These are phyloP conservation scores for Crithidia fasciculata DNA, from an alignment of 208 protist species.

Conservation along the genomic window DNA sequence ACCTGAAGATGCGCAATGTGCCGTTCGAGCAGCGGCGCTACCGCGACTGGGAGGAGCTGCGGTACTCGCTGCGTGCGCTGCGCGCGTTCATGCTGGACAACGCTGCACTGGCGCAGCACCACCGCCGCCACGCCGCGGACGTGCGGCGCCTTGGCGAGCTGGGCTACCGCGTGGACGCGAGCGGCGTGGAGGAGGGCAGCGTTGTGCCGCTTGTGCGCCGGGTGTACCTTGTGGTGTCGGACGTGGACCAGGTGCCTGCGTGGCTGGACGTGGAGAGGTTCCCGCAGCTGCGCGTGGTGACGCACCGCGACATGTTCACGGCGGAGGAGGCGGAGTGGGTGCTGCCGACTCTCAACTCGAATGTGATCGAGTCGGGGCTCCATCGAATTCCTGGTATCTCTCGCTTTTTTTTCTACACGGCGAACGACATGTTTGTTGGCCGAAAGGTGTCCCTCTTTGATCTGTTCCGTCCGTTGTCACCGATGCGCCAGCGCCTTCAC, in stretches of 20 bases:
- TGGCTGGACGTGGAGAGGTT: conserved; percentile 47
- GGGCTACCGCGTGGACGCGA: conserved; percentile 30
- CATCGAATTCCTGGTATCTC: conserved; percentile 50
- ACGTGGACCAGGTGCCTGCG: conserved; percentile 42
- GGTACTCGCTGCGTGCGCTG: conserved; percentile 54
- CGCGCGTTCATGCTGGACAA: conserved; percentile 32
- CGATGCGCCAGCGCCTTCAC: conserved; percentile 6
- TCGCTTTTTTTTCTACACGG: conserved; percentile 56
- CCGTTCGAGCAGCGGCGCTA: conserved; percentile 31
- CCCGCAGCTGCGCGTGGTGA: conserved; percentile 41
- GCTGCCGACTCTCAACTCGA: conserved; percentile 50
- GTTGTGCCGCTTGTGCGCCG: conserved; percentile 33
- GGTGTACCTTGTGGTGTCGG: conserved; percentile 46
- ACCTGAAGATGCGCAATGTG: conserved; percentile 35
- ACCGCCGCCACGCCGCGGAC: conserved; percentile 23
- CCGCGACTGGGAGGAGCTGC: conserved; percentile 65
- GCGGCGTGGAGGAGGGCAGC: conserved; percentile 17
- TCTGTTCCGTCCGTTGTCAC: conserved; percentile 51
- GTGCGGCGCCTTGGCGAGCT: conserved; percentile 28
- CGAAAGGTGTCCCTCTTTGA: conserved; percentile 48
- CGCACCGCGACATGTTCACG: conserved; percentile 43
- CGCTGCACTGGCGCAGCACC: conserved; percentile 32
- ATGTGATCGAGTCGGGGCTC: conserved; percentile 42
- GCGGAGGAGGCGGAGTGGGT: conserved; percentile 28
- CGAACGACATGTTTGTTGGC: conserved; percentile 59